Percentiles rank a stretch among this genome's conserved stretches.
Conservation (phyloP, 805 yeast species). For the Nakazawaea pomicola region DNA sequence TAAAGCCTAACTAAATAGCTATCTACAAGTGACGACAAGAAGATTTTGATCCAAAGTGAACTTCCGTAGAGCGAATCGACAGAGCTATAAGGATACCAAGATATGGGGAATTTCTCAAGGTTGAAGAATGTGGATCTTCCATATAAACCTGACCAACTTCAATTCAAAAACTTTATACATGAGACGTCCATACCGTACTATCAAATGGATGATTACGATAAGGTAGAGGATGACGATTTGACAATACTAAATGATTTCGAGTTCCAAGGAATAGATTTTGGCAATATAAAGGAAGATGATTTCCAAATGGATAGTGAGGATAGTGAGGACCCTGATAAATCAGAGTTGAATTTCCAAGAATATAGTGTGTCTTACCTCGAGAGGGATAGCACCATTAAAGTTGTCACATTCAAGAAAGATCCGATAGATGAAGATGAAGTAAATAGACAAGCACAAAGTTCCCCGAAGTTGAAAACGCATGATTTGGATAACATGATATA, state of each 20-base stretch:
- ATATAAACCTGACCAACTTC: background rate
- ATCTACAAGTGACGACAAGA: no score
- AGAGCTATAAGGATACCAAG: no score
- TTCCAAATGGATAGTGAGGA: conserved; percentile 4
- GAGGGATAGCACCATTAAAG: background rate
- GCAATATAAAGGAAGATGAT: conserved; percentile 7
- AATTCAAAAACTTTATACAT: conserved; percentile 1
- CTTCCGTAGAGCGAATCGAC: no score
- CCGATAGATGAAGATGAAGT: conserved; percentile 13
- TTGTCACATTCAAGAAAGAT: background rate
- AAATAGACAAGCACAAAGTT: conserved; percentile 9
- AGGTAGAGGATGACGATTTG: conserved; percentile 7
- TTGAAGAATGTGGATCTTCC: conserved; percentile 6
- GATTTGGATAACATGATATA: conserved; percentile 31
- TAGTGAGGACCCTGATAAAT: background rate
- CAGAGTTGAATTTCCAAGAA: conserved; percentile 12
- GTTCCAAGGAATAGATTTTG: conserved; percentile 9
- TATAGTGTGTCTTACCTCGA: conserved; percentile 10
- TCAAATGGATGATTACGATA: background rate
- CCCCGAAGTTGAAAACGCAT: conserved; percentile 8
- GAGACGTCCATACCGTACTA: conserved; percentile 2
- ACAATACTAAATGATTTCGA: conserved; percentile 12
- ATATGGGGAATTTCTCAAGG: conserved; percentile 3
- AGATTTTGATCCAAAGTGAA: no score
- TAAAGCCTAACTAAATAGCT: background rate